Conservation (phyloP, 2,329 filamentous ascomycete genomes). For the Fusarium lateritium region DNA sequence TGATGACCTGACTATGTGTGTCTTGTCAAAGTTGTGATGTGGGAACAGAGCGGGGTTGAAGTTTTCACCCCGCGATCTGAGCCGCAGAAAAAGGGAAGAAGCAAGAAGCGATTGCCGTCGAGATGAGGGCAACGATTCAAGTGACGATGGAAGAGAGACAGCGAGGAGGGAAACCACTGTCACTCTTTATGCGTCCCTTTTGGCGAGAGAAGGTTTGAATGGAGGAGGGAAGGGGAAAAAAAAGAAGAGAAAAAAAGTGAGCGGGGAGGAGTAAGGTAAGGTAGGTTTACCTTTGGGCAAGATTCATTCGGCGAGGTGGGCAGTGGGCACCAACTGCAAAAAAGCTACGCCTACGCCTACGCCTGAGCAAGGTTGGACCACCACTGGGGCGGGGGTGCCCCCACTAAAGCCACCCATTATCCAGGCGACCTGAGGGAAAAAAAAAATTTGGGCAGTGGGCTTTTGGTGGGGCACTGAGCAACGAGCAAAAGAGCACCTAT, state of each 20-base stretch:
- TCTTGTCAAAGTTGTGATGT: constrained; percentile 54
- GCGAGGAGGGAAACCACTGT: constrained; percentile 56
- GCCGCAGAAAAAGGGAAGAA: constrained; percentile 45
- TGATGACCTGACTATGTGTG: constrained; percentile 58
- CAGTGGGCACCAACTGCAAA: constrained; percentile 10
- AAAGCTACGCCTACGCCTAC: background rate
- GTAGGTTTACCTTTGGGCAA: constrained; percentile 28
- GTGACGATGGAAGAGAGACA: constrained; percentile 57
- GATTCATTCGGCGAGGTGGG: constrained; percentile 44
- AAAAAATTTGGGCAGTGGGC: constrained; percentile 47
- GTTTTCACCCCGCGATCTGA: constrained; percentile 59
- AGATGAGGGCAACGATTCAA: constrained; percentile 49
- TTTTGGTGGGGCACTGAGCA: constrained; percentile 33
- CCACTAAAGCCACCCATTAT: constrained; percentile 15
- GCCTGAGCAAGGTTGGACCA: constrained; percentile 44
- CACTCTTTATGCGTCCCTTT: constrained; percentile 59
- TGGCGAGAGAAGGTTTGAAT: constrained; percentile 46
- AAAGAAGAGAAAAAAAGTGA: constrained; percentile 47
- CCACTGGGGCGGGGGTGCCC: constrained; percentile 24
- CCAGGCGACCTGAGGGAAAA: constrained; percentile 31
- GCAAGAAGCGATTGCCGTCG: constrained; percentile 49
- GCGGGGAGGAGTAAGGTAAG: constrained; percentile 48
- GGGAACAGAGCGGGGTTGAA: constrained; percentile 63
- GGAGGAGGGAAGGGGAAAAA: constrained; percentile 37
- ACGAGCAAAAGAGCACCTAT: background rate